Percentiles rank a stretch among this genome's conserved stretches.
Evolutionary conservation across 495 filamentous ascomycete species (phyloP).

Genomic region (Bathelium albidoporum): DNA sequence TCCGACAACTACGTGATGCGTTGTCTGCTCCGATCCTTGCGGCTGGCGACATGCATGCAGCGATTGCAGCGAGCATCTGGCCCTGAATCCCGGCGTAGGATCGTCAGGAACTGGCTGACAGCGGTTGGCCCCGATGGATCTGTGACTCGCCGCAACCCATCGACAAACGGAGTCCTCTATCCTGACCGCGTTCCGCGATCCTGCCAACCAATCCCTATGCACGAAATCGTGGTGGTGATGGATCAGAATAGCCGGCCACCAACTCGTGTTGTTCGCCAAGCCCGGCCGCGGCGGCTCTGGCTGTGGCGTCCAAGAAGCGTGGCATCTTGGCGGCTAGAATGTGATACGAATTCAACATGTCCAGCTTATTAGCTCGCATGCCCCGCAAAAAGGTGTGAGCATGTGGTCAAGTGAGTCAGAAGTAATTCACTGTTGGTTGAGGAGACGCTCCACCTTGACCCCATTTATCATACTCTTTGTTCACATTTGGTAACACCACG

Average conservation of each 20-base stretch:
- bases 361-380: neutral
- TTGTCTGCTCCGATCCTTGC: neutral
- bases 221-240: neutral
- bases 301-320: conserved; percentile 2
- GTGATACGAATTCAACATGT: neutral
- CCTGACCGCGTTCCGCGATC: neutral
- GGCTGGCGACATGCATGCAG: neutral
- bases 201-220: neutral
- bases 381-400: neutral
- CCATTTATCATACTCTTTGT: neutral
- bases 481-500: neutral
- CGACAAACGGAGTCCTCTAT: neutral
- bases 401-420: neutral
- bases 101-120: neutral
- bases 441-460: neutral
- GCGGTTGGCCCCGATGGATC: neutral
- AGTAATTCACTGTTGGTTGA: neutral
- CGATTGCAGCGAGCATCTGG: neutral
- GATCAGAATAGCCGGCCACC: neutral
- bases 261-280: neutral
- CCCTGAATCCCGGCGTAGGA: neutral
- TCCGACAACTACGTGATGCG: neutral
- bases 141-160: neutral
- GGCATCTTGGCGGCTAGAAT: conserved; percentile 5
- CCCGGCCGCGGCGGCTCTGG: neutral